Conservation (phyloP, 2,329 filamentous ascomycete genomes). For the Pseudogymnoascus sp. region DNA sequence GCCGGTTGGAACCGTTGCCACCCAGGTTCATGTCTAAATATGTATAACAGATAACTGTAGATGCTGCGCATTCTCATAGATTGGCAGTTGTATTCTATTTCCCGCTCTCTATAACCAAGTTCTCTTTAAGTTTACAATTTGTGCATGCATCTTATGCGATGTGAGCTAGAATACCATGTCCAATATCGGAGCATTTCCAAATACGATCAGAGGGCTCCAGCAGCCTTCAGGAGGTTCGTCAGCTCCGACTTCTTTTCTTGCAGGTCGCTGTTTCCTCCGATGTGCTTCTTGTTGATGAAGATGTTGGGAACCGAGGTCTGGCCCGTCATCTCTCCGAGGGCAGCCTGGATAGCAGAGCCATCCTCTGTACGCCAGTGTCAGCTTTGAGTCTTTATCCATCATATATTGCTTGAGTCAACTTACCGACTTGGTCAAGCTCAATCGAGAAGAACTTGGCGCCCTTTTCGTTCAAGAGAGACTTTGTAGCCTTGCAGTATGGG, state of each 20-base stretch:
- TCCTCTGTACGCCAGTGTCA: slow-evolving; percentile 49
- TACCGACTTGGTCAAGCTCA: slow-evolving; percentile 81
- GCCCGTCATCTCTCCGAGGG: slow-evolving; percentile 67
- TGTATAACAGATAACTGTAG: background rate
- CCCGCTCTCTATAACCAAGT: slow-evolving; percentile 7
- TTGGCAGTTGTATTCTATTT: slow-evolving; percentile 10
- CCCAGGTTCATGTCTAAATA: slow-evolving; percentile 49
- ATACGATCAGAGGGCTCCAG: slow-evolving; percentile 47
- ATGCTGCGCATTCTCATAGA: slow-evolving; percentile 1
- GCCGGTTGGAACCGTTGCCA: slow-evolving; percentile 77
- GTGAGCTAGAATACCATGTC: background rate
- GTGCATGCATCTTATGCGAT: background rate
- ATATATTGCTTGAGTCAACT: slow-evolving; percentile 30
- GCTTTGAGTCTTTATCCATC: background rate
- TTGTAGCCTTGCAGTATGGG: slow-evolving; percentile 79
- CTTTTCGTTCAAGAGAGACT: slow-evolving; percentile 60
- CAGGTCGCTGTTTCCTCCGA: slow-evolving; percentile 90
- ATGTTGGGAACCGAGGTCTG: slow-evolving; percentile 94
- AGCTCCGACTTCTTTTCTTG: slow-evolving; percentile 60
- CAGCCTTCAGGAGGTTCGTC: slow-evolving; percentile 52
- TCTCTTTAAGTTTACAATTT: background rate
- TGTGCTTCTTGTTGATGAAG: slow-evolving; percentile 84
- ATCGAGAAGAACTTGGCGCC: slow-evolving; percentile 65
- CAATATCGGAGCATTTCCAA: background rate
- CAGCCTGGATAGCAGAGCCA: slow-evolving; percentile 71